phyloP scores from a whole-genome alignment of 768 basidiomycete genomes.

The Coprinopsis sp. region DNA sequence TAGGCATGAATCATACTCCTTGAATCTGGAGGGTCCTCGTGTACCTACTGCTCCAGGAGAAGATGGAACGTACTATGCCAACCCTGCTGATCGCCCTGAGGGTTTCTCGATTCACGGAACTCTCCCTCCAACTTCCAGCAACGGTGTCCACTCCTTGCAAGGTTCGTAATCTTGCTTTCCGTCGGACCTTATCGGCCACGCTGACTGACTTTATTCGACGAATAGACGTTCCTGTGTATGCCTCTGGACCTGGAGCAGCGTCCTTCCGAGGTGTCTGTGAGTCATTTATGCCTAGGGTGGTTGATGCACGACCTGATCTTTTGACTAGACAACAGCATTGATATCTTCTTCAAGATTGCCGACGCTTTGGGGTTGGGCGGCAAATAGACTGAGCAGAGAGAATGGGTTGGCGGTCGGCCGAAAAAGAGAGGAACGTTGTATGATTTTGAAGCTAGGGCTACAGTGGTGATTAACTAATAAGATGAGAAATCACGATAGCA shows the following conservation, averaged over 20 bases:
- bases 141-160: constrained; percentile 40
- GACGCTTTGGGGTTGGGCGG: constrained; percentile 28
- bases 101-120: constrained; percentile 29
- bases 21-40: constrained; percentile 33
- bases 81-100: constrained; percentile 31
- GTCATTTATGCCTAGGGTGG: constrained; percentile 12
- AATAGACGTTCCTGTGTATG: constrained; percentile 40
- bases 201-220: neutral
- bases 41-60: constrained; percentile 26
- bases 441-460: no score
- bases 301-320: neutral
- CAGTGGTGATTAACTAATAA: no score
- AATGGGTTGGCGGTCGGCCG: neutral
- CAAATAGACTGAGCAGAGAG: constrained; percentile 5
- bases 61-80: constrained; percentile 24
- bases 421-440: constrained; percentile 4
- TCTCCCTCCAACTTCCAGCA: constrained; percentile 25
- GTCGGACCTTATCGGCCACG: neutral
- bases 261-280: constrained; percentile 40
- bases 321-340: constrained; percentile 37
- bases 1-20: constrained; percentile 33
- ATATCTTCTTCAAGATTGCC: constrained; percentile 39
- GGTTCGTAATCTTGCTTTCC: constrained; percentile 17
- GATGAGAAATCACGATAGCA: no score
- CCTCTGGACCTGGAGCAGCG: constrained; percentile 38